Evolutionary conservation across 106 monocot genomes (phyloP), one percentile per base, ranked within the genome.

Genomic region (Apostasia shenzhenica): DNA sequence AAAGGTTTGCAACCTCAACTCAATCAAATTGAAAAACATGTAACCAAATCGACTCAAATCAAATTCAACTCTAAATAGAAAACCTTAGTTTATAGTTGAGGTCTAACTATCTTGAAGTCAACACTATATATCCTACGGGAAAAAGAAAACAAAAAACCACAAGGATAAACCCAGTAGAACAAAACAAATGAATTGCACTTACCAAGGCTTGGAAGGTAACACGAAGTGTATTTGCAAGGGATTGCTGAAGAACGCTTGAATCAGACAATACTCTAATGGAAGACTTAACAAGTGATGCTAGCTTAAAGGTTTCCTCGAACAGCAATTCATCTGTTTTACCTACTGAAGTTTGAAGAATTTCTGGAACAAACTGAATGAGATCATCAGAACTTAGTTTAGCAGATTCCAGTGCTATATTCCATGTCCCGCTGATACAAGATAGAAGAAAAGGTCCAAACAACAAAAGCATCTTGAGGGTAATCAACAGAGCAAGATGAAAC

Each of bases 401-500:
- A 76, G 50, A 81, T 38, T 63, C 54, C 41, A 86, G 4, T 10
- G 77, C 81, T 58, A 66, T 73, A 45, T 55, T 76, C 84, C 83
- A 86, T 8, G 67, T 73, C 54, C 91, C 95, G 70, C n/a, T 81
- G 55, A 58, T 76, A 88, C 61, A 95, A 52, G 59, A 91, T 63
- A 55, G 88, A 79, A 41, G 88, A 72, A 57, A 91, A 86, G 58
- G 83, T 81, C 85, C 83, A 86, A 48, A 95, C 65, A 10, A 84
- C 81, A 41, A 78, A 61, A 55, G 85, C 51, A 72, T 91, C 80
- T 84, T 95, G 88, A 66, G 95, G 95, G 67, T 75, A 68, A 63
- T 83, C 54, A 66, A 95, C 49, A 95, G 72, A 69, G 95, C 82
- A 65, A 85, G 43, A 79, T 95, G 95, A 79, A 95, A 91, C 69